Base-by-base conservation (phyloP, 306 rosid genomes). In the Leucaena leucocephala region DNA sequence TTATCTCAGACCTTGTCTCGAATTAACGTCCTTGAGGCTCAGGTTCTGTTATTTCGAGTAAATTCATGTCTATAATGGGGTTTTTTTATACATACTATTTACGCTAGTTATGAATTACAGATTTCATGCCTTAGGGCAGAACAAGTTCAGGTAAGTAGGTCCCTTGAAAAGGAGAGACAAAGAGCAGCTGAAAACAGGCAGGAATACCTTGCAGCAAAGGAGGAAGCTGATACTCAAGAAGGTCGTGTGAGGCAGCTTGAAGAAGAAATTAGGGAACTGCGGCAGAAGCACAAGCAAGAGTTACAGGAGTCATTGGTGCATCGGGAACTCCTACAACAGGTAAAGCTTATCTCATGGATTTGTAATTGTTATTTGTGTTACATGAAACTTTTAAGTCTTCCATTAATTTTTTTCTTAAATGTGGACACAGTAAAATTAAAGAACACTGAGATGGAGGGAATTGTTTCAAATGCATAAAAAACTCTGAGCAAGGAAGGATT, bases 181-280 rank as follows among this genome's bases (percentile, higher is more conserved):
- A 88, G 98, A 82, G 99, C 99, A 68, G 94, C 99, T 87, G 99
- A 96, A 87, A 96, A 90, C 82, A 89, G 99, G 84, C 98, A 93
- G 88, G 99, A 96, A 71, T 93, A 89, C 85, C 98, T 91, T 80
- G 96, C 94, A 46, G 94, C 91, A 75, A 96, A 96, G 88, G 99
- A 96, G 91, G 99, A 93, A 85, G 98, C 99, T 81, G 96, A 96
- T 77, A 91, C 97, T 43, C 98, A 85, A 79, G 98, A 96, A 86
- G 98, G 99, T 82, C 97, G 96, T 50, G 89, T 81, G 67, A 93
- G 71, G 84, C 99, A 96, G 83, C 96, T 93, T 84, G 99, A 91
- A 84, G 97, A 85, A 89, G 96, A 93, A 78, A 88, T 91, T 65
- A 85, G 88, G 84, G 96, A 90, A 72, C 84, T 89, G 72, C 85